Evolutionary conservation across 768 basidiomycete species (phyloP).

Genomic region (Mrakia blollopis): DNA sequence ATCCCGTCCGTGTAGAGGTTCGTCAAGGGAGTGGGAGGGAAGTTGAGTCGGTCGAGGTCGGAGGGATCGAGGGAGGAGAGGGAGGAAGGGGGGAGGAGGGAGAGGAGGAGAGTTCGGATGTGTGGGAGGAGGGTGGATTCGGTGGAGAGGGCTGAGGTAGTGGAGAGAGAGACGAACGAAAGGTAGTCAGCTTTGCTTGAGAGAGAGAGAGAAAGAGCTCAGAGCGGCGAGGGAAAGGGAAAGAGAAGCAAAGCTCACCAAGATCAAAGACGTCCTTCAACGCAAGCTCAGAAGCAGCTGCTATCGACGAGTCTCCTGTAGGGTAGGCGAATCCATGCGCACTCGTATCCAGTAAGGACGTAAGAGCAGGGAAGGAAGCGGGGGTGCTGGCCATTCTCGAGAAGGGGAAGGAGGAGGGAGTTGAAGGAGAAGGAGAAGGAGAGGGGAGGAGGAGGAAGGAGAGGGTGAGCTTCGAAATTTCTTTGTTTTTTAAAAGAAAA

Average conservation of each 20-base stretch:
- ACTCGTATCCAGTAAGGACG: conserved; percentile 36
- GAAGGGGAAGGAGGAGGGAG: background rate
- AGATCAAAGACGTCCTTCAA: conserved; percentile 45
- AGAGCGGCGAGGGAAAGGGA: conserved; percentile 44
- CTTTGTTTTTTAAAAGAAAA: too few species aligned
- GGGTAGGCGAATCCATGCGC: conserved; percentile 37
- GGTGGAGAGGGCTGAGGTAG: conserved; percentile 62
- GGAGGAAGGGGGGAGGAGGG: conserved; percentile 53
- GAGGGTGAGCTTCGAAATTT: background rate
- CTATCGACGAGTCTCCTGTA: conserved; percentile 38
- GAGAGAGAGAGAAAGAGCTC: conserved; percentile 38
- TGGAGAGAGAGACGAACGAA: background rate
- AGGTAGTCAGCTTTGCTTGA: background rate
- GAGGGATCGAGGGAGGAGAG: conserved; percentile 42
- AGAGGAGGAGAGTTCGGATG: conserved; percentile 51
- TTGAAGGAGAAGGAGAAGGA: background rate
- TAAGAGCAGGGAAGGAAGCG: conserved; percentile 21
- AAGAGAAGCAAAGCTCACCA: conserved; percentile 37
- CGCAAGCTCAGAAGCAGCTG: conserved; percentile 38
- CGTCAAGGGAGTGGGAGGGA: conserved; percentile 62
- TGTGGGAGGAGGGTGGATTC: conserved; percentile 63
- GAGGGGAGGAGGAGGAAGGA: background rate
- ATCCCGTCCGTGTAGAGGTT: conserved; percentile 62
- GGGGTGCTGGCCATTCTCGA: conserved; percentile 2
- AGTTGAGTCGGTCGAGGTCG: conserved; percentile 19